Conservation (phyloP, 2,329 filamentous ascomycete species). For the Aspergillus sp. region DNA sequence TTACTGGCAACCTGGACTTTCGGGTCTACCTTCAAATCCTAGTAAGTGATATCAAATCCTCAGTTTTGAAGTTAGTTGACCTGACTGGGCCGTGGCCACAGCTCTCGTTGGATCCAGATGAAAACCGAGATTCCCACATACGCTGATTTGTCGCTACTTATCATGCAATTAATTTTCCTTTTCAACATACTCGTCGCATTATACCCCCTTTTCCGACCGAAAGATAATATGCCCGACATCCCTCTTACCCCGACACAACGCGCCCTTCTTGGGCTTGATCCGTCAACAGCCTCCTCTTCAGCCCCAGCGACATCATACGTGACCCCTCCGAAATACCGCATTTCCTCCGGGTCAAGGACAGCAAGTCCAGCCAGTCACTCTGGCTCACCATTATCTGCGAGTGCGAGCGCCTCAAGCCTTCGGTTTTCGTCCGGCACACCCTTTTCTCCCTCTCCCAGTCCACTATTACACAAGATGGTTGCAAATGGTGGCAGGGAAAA, state of each 20-base stretch:
- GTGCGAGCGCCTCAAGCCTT: constrained; percentile 34
- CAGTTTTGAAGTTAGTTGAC: not conserved
- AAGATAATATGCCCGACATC: constrained; percentile 83
- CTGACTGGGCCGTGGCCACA: constrained; percentile 23
- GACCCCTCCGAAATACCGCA: constrained; percentile 83
- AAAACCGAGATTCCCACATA: constrained; percentile 40
- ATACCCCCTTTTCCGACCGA: constrained; percentile 68
- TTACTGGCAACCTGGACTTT: constrained; percentile 52
- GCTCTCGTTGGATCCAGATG: constrained; percentile 37
- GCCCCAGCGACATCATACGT: constrained; percentile 72
- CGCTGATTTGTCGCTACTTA: constrained; percentile 50
- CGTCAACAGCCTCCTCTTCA: constrained; percentile 61
- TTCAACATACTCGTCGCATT: constrained; percentile 71
- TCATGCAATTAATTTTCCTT: constrained; percentile 62
- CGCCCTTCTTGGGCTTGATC: constrained; percentile 75
- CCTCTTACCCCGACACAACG: constrained; percentile 88
- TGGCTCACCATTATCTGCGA: constrained; percentile 40
- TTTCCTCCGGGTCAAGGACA: constrained; percentile 65
- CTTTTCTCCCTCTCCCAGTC: constrained; percentile 55
- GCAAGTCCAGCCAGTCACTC: constrained; percentile 40
- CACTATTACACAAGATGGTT: constrained; percentile 68
- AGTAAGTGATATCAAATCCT: constrained; percentile 28
- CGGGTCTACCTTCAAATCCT: constrained; percentile 37
- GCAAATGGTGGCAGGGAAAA: constrained; percentile 41
- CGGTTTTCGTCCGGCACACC: constrained; percentile 47